Base-by-base conservation (phyloP, 2,329 filamentous ascomycete genomes). In the Epichloe aotearoae region DNA sequence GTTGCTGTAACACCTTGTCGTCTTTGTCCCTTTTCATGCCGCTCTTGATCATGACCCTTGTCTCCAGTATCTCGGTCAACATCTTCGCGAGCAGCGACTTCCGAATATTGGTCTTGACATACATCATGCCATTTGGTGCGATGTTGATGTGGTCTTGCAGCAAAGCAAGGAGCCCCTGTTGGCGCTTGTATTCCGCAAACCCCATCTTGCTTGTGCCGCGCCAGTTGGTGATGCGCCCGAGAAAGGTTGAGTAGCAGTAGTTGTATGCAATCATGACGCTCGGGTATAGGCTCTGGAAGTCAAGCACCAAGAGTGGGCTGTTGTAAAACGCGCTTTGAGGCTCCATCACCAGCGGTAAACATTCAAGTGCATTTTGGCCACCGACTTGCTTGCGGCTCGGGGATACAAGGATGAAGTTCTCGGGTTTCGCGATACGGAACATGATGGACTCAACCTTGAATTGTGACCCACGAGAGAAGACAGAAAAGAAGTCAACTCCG, bases 241-340 rank as follows among this genome's bases (percentile, higher is more conserved):
- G 74, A 58, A 90, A 98, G 0, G 93, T 98, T 0, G 93, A 97
- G 63, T 98, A 98, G 69, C 93, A 98, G 63, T 96, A 93, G 61
- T 98, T 98, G 71, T 98, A 97, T 0, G 93, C 93, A 62, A 98
- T 97, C 89, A 98, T 96, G 53, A 97, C 84, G 66, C 90, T 96
- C 0, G 93, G 93, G 57, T 98, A 98, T 46, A 98, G 70, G 53
- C 88, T 95, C 62, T 97, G 91, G 56, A 98, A 98, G 66, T 98
- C 93, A 6, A 98, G 74, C 0, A 98, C 93, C 3, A 98, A 64
- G 0, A 98, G 65, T 0, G 93, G 93, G 54, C 87, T 93, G 51
- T 74, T 88, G 67, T 98, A 98, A 62, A 98, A 95, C 6, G 83
- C 87, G 57, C 90, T 96, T 60, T 93, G 88, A 0, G 93, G 93